A percentile compares a stretch with the other conserved stretches of the same genome.
phyloP scores from a whole-genome alignment of 139 green algal genomes.

The Parachlorella kessleri region DNA sequence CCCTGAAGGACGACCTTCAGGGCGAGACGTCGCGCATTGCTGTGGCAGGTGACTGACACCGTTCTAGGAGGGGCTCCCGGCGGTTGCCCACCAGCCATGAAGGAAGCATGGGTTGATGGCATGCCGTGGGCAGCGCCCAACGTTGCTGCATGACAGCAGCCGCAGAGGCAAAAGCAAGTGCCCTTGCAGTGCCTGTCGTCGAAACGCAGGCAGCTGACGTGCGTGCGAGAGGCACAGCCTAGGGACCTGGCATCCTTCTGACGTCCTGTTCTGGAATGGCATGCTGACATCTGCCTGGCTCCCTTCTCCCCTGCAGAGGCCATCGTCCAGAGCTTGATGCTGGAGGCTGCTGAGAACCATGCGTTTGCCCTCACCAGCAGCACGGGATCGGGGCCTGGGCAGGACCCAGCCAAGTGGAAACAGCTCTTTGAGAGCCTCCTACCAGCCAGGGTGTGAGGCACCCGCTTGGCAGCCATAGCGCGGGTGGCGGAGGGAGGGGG shows the following conservation, averaged over 20 bases:
- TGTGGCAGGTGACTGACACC: conserved; percentile 69
- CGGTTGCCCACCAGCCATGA: no score
- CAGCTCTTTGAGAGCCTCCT: conserved; percentile 53
- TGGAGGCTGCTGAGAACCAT: conserved; percentile 38
- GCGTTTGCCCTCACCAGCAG: conserved; percentile 61
- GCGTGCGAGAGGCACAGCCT: no score
- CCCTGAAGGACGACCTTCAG: conserved; percentile 58
- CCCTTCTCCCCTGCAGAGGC: conserved; percentile 59
- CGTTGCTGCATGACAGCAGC: no score
- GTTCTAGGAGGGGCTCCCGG: no score
- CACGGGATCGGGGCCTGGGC: conserved; percentile 67
- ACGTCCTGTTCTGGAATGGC: background rate
- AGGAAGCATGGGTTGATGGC: background rate
- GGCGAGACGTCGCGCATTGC: conserved; percentile 80
- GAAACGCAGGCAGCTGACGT: no score
- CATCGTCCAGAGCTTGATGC: conserved; percentile 65
- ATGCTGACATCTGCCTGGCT: background rate
- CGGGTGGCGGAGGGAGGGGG: no score
- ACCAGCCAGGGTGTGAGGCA: background rate
- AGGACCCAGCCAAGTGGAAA: conserved; percentile 59
- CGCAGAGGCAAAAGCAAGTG: no score
- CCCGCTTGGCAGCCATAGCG: no score
- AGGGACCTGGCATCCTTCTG: no score
- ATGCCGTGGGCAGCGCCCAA: background rate
- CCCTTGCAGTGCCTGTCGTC: no score